Percentiles rank a stretch among this genome's conserved stretches.
Evolutionary conservation across 495 filamentous ascomycete genomes (phyloP).

Genomic region (Daldinia loculata): DNA sequence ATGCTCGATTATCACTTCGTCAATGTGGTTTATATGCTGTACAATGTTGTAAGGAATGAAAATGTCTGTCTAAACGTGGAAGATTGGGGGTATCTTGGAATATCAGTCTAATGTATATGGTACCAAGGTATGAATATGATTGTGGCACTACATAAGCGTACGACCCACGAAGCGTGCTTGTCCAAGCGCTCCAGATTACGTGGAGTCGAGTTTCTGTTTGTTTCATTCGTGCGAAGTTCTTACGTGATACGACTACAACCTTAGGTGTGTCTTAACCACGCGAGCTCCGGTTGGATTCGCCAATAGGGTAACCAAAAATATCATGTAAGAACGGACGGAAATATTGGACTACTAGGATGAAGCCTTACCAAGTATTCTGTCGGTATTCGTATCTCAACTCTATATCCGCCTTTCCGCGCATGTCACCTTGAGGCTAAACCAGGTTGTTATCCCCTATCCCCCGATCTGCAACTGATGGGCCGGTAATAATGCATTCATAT

Average conservation of each 20-base stretch:
- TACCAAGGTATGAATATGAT: neutral
- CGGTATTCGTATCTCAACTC: neutral
- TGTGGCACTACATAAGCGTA: neutral
- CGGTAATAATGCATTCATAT: neutral
- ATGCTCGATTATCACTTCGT: neutral
- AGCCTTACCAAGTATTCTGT: neutral
- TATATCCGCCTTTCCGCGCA: neutral
- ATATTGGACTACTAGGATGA: neutral
- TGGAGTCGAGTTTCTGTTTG: neutral
- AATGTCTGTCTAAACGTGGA: neutral
- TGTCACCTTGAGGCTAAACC: neutral
- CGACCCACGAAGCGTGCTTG: neutral
- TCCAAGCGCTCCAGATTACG: neutral
- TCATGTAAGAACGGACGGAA: neutral
- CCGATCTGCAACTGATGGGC: neutral
- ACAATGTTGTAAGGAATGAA: neutral
- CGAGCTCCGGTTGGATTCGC: conserved; percentile 1
- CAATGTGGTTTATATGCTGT: neutral
- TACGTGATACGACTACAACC: conserved; percentile 17
- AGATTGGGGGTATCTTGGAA: neutral
- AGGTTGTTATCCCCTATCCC: neutral
- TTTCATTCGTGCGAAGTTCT: conserved; percentile 2
- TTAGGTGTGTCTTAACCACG: neutral
- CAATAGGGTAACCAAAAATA: conserved; percentile 1
- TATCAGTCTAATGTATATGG: neutral